Evolutionary conservation across 306 rosid species (phyloP).

Genomic region (Amphicarpaea edgeworthii): DNA sequence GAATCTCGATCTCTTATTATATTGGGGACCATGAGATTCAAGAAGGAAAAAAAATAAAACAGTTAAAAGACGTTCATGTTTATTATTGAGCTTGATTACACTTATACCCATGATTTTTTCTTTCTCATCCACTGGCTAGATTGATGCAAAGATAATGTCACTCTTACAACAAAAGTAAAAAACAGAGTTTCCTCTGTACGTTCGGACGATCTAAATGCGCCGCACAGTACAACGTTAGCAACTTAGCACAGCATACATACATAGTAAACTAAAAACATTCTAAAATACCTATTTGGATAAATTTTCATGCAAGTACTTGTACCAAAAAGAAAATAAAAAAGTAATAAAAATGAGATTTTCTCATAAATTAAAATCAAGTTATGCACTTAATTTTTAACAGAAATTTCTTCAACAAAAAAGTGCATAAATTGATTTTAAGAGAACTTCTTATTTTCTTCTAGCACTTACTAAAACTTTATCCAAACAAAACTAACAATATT

Average conservation of each 20-base stretch:
- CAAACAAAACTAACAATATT: neutral
- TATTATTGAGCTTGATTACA: neutral
- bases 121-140: neutral
- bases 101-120: no score
- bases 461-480: neutral
- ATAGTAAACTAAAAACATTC: neutral
- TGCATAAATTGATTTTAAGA: conserved; percentile 7
- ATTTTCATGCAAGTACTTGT: neutral
- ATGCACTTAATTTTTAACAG: neutral
- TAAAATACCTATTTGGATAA: neutral
- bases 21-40: neutral
- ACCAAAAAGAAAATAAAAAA: neutral
- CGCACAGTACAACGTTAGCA: neutral
- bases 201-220: neutral
- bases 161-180: neutral
- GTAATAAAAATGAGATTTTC: neutral
- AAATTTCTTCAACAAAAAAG: neutral
- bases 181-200: neutral
- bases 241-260: neutral
- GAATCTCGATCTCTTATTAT: neutral
- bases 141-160: neutral
- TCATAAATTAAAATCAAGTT: neutral
- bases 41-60: neutral
- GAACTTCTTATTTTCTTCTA: neutral
- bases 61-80: neutral